Evolutionary conservation across 495 filamentous ascomycete species (phyloP).

Genomic region (Pseudomonodictys pantanalensis): DNA sequence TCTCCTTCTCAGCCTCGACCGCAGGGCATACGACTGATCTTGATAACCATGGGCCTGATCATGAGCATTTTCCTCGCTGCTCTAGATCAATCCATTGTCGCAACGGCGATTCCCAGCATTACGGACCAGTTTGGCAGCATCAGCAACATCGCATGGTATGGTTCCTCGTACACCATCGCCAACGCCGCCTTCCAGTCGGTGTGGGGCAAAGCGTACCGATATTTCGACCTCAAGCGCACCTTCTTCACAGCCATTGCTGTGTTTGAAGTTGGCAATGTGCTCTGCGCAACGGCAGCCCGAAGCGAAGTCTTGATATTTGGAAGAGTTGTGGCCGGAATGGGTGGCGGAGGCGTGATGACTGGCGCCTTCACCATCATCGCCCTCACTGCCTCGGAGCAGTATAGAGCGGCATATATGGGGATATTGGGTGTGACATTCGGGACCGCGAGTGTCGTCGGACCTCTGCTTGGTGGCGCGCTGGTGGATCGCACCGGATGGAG

Average conservation of each 20-base stretch:
- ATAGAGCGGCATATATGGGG: constrained; percentile 70
- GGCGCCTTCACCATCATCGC: constrained; percentile 79
- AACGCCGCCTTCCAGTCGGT: constrained; percentile 61
- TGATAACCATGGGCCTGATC: constrained; percentile 23
- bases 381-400: constrained; percentile 65
- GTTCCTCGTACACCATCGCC: constrained; percentile 27
- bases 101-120: constrained; percentile 32
- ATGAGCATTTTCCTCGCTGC: constrained; percentile 29
- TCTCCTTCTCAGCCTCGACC: too few species aligned
- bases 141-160: constrained; percentile 35
- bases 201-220: constrained; percentile 76
- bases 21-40: constrained; percentile 4
- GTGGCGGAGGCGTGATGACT: constrained; percentile 77
- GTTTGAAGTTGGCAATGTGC: constrained; percentile 77
- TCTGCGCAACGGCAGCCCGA: constrained; percentile 74
- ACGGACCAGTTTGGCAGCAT: constrained; percentile 31
- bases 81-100: constrained; percentile 30
- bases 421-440: constrained; percentile 75
- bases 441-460: constrained; percentile 55
- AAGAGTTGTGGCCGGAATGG: constrained; percentile 79
- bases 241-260: constrained; percentile 68
- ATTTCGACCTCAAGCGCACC: constrained; percentile 65
- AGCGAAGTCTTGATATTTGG: constrained; percentile 77
- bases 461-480: constrained; percentile 41
- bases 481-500: constrained; percentile 61